Percentiles rank a stretch among this genome's conserved stretches.
Conservation (phyloP, 2,329 filamentous ascomycete species). For the Fusarium brachygibbosum region DNA sequence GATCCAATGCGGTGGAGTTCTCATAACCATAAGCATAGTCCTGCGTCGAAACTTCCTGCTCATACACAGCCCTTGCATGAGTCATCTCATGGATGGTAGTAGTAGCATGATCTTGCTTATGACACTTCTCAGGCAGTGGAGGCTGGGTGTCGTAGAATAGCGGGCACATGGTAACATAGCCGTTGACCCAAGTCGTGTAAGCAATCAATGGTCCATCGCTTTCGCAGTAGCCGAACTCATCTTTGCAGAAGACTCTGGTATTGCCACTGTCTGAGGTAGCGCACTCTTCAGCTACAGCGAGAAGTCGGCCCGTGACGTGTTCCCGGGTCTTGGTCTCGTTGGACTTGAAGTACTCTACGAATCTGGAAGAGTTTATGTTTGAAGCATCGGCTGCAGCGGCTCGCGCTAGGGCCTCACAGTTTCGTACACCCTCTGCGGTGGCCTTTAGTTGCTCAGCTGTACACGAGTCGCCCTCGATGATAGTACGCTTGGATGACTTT, state of each 20-base stretch:
- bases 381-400: constrained; percentile 36
- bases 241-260: constrained; percentile 19
- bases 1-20: constrained; percentile 37
- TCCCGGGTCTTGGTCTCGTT: constrained; percentile 34
- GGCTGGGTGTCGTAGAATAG: constrained; percentile 35
- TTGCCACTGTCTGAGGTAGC: constrained; percentile 17
- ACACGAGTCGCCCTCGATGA: constrained; percentile 15
- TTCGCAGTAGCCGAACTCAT: constrained; percentile 30
- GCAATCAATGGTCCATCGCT: constrained; percentile 31
- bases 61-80: constrained; percentile 34
- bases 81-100: constrained; percentile 43
- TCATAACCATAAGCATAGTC: constrained; percentile 42
- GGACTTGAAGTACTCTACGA: constrained; percentile 44
- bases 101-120: constrained; percentile 43
- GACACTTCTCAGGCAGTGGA: constrained; percentile 22
- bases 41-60: constrained; percentile 27
- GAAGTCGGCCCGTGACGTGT: constrained; percentile 33
- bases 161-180: constrained; percentile 36
- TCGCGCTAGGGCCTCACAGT: constrained; percentile 35
- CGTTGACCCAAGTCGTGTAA: constrained; percentile 42
- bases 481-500: constrained; percentile 9
- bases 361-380: constrained; percentile 20
- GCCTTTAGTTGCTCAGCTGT: constrained; percentile 14
- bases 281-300: constrained; percentile 38
- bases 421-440: constrained; percentile 17